Evolutionary conservation across 768 basidiomycete species (phyloP).

Genomic region (Lentinus brumalis): DNA sequence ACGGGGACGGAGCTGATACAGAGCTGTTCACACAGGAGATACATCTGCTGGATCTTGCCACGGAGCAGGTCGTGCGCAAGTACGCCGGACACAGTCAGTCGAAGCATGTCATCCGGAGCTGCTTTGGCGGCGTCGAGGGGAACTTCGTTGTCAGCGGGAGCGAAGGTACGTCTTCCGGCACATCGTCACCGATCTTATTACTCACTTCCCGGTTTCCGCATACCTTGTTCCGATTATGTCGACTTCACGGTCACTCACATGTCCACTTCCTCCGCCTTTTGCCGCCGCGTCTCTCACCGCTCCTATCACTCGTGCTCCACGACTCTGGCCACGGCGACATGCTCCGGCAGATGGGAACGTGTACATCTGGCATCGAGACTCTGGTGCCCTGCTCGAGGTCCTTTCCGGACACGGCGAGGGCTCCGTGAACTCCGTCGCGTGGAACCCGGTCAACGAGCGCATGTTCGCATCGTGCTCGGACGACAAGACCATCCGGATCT

Average conservation of each 20-base stretch:
- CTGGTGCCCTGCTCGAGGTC: constrained; percentile 81
- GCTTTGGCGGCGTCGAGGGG: constrained; percentile 88
- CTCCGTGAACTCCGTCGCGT: constrained; percentile 93
- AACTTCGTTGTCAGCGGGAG: constrained; percentile 93
- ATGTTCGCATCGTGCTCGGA: constrained; percentile 98
- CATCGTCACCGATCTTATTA: background rate
- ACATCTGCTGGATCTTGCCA: constrained; percentile 80
- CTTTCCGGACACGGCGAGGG: constrained; percentile 86
- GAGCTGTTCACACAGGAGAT: constrained; percentile 64
- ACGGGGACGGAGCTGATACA: constrained; percentile 8
- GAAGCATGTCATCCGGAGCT: constrained; percentile 85
- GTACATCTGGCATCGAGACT: constrained; percentile 94
- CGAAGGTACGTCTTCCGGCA: constrained; percentile 65
- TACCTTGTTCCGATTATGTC: background rate
- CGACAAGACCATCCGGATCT: constrained; percentile 88
- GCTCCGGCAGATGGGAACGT: constrained; percentile 75
- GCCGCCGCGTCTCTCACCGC: background rate
- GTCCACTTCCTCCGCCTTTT: background rate
- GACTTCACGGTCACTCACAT: background rate
- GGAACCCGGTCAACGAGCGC: constrained; percentile 87
- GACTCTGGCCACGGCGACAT: background rate
- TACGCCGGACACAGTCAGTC: constrained; percentile 87
- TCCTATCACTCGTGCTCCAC: no score
- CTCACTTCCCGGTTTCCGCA: background rate
- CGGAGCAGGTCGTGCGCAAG: constrained; percentile 70